Percentiles rank a stretch among this genome's conserved stretches.
Evolutionary conservation across 805 yeast species (phyloP).

Genomic region (Saturnispora bothae): DNA sequence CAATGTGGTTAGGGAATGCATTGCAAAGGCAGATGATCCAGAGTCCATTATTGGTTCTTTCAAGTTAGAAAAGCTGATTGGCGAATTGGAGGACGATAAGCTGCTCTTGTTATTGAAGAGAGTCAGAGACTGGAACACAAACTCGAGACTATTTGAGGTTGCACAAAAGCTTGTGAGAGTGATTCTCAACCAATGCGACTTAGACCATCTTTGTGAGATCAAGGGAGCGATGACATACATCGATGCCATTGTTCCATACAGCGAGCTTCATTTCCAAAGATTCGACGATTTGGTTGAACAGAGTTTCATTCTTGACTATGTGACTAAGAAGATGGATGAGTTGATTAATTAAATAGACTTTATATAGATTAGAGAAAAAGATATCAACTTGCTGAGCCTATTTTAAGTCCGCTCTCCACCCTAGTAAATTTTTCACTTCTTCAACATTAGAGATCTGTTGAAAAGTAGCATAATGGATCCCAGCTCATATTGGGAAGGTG

Average conservation of each 20-base stretch:
- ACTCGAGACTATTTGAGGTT: constrained; percentile 65
- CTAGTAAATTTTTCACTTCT: not conserved
- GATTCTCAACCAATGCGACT: constrained; percentile 43
- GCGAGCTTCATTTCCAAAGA: constrained; percentile 73
- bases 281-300: constrained; percentile 75
- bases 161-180: constrained; percentile 72
- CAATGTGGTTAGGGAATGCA: constrained; percentile 57
- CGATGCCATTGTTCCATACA: constrained; percentile 78
- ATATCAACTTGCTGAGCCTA: too few species aligned
- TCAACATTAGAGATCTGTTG: not conserved
- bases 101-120: constrained; percentile 55
- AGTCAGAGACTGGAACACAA: constrained; percentile 91
- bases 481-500: constrained; percentile 20
- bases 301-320: constrained; percentile 76
- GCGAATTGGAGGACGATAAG: constrained; percentile 47
- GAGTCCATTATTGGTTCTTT: constrained; percentile 44
- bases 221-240: constrained; percentile 58
- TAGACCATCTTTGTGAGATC: constrained; percentile 49
- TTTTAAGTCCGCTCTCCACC: too few species aligned
- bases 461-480: not conserved
- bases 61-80: constrained; percentile 55
- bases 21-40: constrained; percentile 38
- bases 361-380: too few species aligned
- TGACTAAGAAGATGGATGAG: constrained; percentile 65
- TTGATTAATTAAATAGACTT: constrained; percentile 10